A percentile compares a stretch with the other conserved stretches of the same genome.
phyloP scores from a whole-genome alignment of 352 stramenopile genomes.

The Phytophthora idaei region DNA sequence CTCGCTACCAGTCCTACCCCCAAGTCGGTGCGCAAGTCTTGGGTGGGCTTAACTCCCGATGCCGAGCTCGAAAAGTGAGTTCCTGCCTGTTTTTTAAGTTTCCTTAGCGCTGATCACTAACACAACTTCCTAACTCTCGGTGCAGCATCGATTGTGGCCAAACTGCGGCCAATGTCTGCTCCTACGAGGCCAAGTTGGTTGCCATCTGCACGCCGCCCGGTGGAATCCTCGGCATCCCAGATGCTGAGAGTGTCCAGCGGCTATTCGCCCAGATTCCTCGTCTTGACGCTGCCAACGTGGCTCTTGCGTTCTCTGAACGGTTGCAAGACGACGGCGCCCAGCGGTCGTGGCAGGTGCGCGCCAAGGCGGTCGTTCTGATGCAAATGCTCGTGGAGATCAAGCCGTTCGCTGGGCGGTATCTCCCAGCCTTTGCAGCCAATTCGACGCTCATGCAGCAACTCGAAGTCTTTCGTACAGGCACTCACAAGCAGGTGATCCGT shows the following conservation, averaged over 20 bases:
- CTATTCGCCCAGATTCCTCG: constrained; percentile 48
- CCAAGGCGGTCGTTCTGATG: constrained; percentile 61
- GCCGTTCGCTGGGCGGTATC: constrained; percentile 37
- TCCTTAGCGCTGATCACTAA: background rate
- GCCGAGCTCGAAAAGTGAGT: constrained; percentile 55
- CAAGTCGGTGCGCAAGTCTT: constrained; percentile 36
- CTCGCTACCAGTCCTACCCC: constrained; percentile 41
- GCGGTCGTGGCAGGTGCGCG: constrained; percentile 55
- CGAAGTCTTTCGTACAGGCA: constrained; percentile 38
- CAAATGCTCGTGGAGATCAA: constrained; percentile 59
- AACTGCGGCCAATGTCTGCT: constrained; percentile 10
- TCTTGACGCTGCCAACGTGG: constrained; percentile 41
- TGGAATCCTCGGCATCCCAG: constrained; percentile 61
- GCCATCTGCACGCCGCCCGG: constrained; percentile 50
- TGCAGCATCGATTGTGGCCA: constrained; percentile 36
- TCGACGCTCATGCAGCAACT: constrained; percentile 33
- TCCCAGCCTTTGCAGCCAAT: constrained; percentile 39
- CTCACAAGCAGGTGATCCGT: constrained; percentile 50
- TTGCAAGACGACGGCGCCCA: constrained; percentile 39
- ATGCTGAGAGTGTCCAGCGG: constrained; percentile 47
- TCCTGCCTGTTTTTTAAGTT: background rate
- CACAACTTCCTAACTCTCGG: background rate
- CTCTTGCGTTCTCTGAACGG: constrained; percentile 38
- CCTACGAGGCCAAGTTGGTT: constrained; percentile 59
- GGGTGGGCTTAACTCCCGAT: constrained; percentile 53